phyloP scores from a whole-genome alignment of 139 green algal species.

The Tetradesmus obliquus region DNA sequence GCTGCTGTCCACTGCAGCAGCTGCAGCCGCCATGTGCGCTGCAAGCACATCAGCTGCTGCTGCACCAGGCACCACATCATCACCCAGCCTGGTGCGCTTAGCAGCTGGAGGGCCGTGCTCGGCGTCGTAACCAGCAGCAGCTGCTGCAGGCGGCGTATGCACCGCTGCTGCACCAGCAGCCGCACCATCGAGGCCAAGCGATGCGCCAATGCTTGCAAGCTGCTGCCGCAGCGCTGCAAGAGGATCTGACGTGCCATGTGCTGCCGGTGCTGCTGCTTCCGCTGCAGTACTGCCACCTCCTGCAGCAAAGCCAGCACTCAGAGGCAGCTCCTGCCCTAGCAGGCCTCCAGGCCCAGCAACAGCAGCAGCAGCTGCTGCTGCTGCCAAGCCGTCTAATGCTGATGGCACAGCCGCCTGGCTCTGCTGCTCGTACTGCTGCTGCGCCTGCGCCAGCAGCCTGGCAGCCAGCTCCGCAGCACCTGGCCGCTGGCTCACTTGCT shows the following conservation, averaged over 20 bases:
- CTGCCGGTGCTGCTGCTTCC: background rate
- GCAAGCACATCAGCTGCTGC: background rate
- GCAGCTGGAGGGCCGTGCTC: background rate
- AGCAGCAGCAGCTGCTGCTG: background rate
- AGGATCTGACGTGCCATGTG: background rate
- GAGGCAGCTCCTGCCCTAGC: background rate
- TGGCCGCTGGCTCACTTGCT: background rate
- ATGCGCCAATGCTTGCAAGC: background rate
- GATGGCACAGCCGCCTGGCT: background rate
- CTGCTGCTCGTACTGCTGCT: conserved; percentile 11
- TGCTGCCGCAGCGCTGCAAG: background rate
- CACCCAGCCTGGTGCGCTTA: background rate
- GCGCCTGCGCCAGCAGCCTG: background rate
- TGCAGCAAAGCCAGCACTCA: background rate
- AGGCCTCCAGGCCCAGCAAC: background rate
- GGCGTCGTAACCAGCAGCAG: background rate
- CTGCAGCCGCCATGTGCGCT: conserved; percentile 7
- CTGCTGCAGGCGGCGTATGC: background rate
- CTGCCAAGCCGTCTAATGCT: background rate
- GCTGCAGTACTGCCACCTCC: background rate
- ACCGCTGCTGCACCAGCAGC: background rate
- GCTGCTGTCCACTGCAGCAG: background rate
- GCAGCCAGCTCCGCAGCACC: background rate
- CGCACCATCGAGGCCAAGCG: background rate
- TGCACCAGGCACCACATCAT: background rate